phyloP scores from a whole-genome alignment of 805 yeast species.

The Tetrapisispora pingtungensis region DNA sequence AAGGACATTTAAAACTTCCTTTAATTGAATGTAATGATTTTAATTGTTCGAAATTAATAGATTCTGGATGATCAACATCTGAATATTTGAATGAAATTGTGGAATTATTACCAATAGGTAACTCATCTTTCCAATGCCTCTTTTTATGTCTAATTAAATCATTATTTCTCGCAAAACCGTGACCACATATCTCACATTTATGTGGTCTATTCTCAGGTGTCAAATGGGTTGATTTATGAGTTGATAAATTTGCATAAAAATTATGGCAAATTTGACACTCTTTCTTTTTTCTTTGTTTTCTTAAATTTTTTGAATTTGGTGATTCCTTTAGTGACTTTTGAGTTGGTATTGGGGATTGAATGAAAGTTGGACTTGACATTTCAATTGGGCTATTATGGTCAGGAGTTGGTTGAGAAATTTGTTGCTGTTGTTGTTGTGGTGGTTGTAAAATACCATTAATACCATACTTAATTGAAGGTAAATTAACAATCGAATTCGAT shows the following conservation, averaged over 20 bases:
- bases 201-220: slow-evolving; percentile 68
- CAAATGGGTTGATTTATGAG: slow-evolving; percentile 72
- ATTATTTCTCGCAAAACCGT: slow-evolving; percentile 84
- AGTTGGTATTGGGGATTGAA: no score
- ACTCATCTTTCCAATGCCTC: slow-evolving; percentile 65
- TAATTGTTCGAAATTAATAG: slow-evolving; percentile 17
- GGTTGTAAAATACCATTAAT: neutral
- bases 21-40: slow-evolving; percentile 23
- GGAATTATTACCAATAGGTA: neutral
- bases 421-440: neutral
- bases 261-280: slow-evolving; percentile 63
- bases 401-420: neutral
- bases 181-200: slow-evolving; percentile 62
- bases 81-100: neutral
- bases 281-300: slow-evolving; percentile 50
- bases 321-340: neutral
- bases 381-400: neutral
- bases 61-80: neutral
- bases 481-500: neutral
- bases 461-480: slow-evolving; percentile 1
- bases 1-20: slow-evolving; percentile 68
- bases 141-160: slow-evolving; percentile 79
- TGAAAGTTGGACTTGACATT: neutral
- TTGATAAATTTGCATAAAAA: slow-evolving; percentile 68
- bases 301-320: slow-evolving; percentile 11